phyloP scores from a whole-genome alignment of 2,329 filamentous ascomycete genomes.

The Verticillium nubilum region DNA sequence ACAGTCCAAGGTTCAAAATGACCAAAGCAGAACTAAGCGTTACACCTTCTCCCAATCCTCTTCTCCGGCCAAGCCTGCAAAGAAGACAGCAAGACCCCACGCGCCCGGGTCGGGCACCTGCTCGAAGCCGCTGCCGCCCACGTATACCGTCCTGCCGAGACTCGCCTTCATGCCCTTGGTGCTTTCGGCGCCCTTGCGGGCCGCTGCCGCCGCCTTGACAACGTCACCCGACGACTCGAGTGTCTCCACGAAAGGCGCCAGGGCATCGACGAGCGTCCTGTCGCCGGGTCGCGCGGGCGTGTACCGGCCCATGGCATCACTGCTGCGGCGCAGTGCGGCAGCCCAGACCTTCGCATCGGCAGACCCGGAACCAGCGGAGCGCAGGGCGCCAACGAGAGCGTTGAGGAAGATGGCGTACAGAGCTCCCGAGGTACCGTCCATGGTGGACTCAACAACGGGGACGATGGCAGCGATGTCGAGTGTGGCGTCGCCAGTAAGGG shows the following conservation, averaged over 20 bases:
- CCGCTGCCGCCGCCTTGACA: conserved; percentile 68
- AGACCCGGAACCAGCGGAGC: not conserved
- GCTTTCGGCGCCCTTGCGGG: conserved; percentile 68
- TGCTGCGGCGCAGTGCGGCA: conserved; percentile 43
- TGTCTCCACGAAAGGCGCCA: conserved; percentile 78
- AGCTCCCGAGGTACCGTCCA: conserved; percentile 3
- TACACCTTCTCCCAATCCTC: conserved; percentile 29
- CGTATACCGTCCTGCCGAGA: conserved; percentile 77
- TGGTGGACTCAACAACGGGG: conserved; percentile 4
- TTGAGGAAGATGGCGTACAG: conserved; percentile 4
- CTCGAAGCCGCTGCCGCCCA: conserved; percentile 52
- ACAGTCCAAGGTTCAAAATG: not conserved
- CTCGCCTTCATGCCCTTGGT: conserved; percentile 93
- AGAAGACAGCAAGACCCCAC: conserved; percentile 70
- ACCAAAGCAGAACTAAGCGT: not conserved
- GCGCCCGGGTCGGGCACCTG: conserved; percentile 61
- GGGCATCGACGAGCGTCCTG: conserved; percentile 28
- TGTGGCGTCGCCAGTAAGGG: conserved; percentile 45
- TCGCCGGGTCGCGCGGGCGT: conserved; percentile 2
- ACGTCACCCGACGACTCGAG: conserved; percentile 62
- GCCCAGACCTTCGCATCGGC: conserved; percentile 5
- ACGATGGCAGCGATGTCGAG: conserved; percentile 1
- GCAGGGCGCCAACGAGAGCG: not conserved
- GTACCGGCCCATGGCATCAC: conserved; percentile 49
- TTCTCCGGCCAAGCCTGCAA: conserved; percentile 67